Evolutionary conservation across 768 basidiomycete species (phyloP).

Genomic region (Lactarius vividus): DNA sequence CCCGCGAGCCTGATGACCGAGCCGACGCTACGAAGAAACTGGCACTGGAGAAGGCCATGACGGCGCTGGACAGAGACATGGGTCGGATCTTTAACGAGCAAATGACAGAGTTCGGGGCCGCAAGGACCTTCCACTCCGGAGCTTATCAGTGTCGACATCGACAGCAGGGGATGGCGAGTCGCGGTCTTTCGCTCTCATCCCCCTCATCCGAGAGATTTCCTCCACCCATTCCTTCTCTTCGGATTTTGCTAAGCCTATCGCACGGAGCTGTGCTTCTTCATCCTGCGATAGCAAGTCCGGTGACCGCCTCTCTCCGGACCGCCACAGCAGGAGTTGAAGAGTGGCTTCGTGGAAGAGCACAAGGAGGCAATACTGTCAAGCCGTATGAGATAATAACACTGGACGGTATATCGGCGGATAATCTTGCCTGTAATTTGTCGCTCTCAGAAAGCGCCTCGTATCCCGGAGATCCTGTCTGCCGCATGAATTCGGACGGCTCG

Average conservation of each 20-base stretch:
- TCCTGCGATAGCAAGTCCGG: conserved; percentile 45
- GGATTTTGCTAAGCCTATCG: conserved; percentile 46
- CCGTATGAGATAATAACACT: background rate
- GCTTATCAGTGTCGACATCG: background rate
- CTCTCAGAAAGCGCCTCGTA: conserved; percentile 26
- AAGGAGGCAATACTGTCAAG: conserved; percentile 63
- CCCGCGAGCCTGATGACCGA: background rate
- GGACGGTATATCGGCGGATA: background rate
- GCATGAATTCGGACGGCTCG: conserved; percentile 7
- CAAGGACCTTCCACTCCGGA: conserved; percentile 12
- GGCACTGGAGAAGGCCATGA: background rate
- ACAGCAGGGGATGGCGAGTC: conserved; percentile 18
- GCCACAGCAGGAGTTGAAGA: conserved; percentile 73
- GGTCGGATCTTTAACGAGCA: conserved; percentile 1
- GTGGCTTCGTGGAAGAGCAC: conserved; percentile 71
- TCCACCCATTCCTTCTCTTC: conserved; percentile 67
- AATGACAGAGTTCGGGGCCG: conserved; percentile 9
- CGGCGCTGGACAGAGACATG: background rate
- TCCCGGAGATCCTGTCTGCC: conserved; percentile 19
- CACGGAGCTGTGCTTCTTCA: conserved; percentile 57
- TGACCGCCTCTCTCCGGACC: conserved; percentile 54
- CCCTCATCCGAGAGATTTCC: conserved; percentile 48
- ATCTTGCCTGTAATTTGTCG: conserved; percentile 26
- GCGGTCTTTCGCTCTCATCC: conserved; percentile 24
- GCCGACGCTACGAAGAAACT: background rate